Percentiles rank a stretch among this genome's conserved stretches.
Evolutionary conservation across 257 asterid genomes (phyloP).

Genomic region (Nicotiana benthamiana): DNA sequence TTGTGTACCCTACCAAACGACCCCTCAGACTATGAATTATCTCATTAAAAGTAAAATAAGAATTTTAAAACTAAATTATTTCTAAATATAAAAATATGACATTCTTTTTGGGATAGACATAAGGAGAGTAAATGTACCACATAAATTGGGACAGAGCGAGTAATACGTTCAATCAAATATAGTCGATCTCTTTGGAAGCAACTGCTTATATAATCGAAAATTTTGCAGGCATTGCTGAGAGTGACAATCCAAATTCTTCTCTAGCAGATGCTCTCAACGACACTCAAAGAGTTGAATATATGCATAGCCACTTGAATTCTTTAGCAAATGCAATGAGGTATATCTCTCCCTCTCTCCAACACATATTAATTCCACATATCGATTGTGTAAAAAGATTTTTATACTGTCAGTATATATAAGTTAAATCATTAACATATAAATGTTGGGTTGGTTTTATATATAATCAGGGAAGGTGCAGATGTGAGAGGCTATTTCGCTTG

Average conservation of each 20-base stretch:
- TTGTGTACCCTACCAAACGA: no score
- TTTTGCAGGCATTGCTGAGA: slow-evolving; percentile 34
- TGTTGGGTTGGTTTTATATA: background rate
- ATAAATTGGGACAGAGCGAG: no score
- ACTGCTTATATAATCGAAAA: background rate
- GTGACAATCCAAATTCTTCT: slow-evolving; percentile 17
- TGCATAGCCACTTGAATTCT: slow-evolving; percentile 35
- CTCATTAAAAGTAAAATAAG: no score
- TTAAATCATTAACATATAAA: background rate
- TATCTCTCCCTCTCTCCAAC: background rate
- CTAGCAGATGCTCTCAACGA: slow-evolving; percentile 17
- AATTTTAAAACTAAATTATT: no score
- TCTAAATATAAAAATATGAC: no score
- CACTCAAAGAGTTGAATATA: slow-evolving; percentile 39
- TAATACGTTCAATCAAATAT: background rate
- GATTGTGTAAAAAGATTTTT: no score
- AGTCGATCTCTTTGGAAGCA: background rate
- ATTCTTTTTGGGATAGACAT: no score
- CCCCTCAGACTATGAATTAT: no score
- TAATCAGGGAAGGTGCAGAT: slow-evolving; percentile 56
- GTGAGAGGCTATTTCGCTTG: slow-evolving; percentile 68
- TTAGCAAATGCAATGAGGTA: slow-evolving; percentile 27
- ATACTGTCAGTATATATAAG: no score
- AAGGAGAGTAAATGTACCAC: no score
- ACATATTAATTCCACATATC: background rate